These are phyloP conservation scores for Ogataea degrootiae DNA, from an alignment of 805 yeast species.

Conservation along the genomic window DNA sequence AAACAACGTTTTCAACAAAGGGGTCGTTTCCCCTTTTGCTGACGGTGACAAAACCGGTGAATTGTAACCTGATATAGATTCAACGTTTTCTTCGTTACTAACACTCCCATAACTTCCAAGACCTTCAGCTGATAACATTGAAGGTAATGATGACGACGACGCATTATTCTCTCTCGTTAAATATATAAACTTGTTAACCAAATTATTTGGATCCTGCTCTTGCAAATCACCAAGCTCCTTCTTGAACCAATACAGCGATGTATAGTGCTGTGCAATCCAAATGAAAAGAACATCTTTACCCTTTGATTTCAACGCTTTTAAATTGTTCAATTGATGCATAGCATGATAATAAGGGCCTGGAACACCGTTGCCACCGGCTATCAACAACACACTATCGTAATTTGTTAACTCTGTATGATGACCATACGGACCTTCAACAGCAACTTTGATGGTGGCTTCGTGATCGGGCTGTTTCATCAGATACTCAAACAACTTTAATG, in stretches of 20 bases:
- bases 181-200: slow-evolving; percentile 17
- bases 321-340: slow-evolving; percentile 21
- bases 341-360: slow-evolving; percentile 50
- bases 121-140: neutral
- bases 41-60: too few species aligned
- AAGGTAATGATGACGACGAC: too few species aligned
- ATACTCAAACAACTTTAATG: slow-evolving; percentile 32
- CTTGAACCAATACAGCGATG: slow-evolving; percentile 39
- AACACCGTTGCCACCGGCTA: slow-evolving; percentile 58
- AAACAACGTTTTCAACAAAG: neutral
- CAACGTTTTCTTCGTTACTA: slow-evolving; percentile 1
- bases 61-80: too few species aligned
- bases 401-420: slow-evolving; percentile 34
- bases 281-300: slow-evolving; percentile 33
- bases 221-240: slow-evolving; percentile 32
- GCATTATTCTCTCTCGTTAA: slow-evolving; percentile 18
- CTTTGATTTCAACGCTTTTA: slow-evolving; percentile 5
- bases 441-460: slow-evolving; percentile 17
- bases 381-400: slow-evolving; percentile 38
- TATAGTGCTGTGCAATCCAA: slow-evolving; percentile 40
- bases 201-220: slow-evolving; percentile 9
- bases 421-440: slow-evolving; percentile 58
- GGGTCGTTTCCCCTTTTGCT: neutral
- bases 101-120: slow-evolving; percentile 3
- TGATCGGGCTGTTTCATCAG: slow-evolving; percentile 19